Evolutionary conservation across 768 basidiomycete genomes (phyloP).

Genomic region (Trametopsis cervina): DNA sequence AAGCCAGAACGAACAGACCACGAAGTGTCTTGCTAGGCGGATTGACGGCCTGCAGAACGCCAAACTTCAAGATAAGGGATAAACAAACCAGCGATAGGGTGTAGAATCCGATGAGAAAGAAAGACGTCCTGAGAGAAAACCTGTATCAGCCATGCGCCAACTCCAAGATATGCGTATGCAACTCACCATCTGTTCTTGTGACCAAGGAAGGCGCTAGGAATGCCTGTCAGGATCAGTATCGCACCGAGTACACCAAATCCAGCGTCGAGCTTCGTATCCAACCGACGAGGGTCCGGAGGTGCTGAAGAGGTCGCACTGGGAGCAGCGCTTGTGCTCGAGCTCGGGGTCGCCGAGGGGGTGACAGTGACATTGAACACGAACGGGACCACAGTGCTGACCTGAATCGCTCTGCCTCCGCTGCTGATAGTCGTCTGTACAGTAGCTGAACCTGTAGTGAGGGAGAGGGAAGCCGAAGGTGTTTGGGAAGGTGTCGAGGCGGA

Average conservation of each 20-base stretch:
- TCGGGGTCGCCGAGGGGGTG: slow-evolving; percentile 41
- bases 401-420: slow-evolving; percentile 41
- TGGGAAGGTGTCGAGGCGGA: slow-evolving; percentile 4
- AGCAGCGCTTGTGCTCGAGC: slow-evolving; percentile 31
- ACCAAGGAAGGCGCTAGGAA: slow-evolving; percentile 86
- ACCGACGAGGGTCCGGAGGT: slow-evolving; percentile 30
- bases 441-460: slow-evolving; percentile 46
- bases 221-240: slow-evolving; percentile 81
- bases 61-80: slow-evolving; percentile 83
- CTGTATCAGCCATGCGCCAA: too few species aligned
- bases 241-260: slow-evolving; percentile 88
- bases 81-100: slow-evolving; percentile 79
- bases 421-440: slow-evolving; percentile 41
- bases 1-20: slow-evolving; percentile 86
- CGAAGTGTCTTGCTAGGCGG: slow-evolving; percentile 73
- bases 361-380: slow-evolving; percentile 56
- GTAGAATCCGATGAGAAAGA: slow-evolving; percentile 92
- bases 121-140: slow-evolving; percentile 62
- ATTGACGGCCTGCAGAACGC: slow-evolving; percentile 77
- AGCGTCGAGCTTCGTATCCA: slow-evolving; percentile 70
- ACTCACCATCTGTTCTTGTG: slow-evolving; percentile 92
- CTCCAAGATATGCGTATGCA: too few species aligned
- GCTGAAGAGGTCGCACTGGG: slow-evolving; percentile 40
- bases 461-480: slow-evolving; percentile 39
- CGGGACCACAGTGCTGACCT: slow-evolving; percentile 51